Evolutionary conservation across 306 rosid genomes (phyloP).

Genomic region (Calophaca sinica): DNA sequence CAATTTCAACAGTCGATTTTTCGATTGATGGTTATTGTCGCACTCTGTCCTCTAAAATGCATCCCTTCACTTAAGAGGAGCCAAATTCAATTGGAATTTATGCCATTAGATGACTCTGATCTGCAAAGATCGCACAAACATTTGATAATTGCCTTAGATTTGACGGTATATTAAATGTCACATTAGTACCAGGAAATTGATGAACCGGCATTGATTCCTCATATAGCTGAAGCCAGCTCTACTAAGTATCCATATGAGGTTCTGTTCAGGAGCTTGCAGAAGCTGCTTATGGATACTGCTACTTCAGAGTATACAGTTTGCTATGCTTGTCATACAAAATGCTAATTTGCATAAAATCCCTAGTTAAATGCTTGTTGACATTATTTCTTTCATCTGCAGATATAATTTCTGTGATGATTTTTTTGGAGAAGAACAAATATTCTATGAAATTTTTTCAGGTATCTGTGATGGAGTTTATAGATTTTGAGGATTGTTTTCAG

Average conservation of each 20-base stretch:
- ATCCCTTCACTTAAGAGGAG: background rate
- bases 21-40: background rate
- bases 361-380: constrained; percentile 36
- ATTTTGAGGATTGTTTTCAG: constrained; percentile 17
- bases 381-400: constrained; percentile 56
- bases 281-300: constrained; percentile 91
- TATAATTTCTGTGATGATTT: constrained; percentile 84
- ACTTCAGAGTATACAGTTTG: constrained; percentile 79
- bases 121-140: constrained; percentile 5
- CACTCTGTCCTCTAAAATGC: background rate
- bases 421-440: constrained; percentile 78
- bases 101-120: constrained; percentile 15
- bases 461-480: constrained; percentile 40
- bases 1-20: background rate
- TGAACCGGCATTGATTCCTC: constrained; percentile 90
- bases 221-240: constrained; percentile 91
- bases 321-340: constrained; percentile 39
- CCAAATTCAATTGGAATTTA: constrained; percentile 8
- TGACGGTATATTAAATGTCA: constrained; percentile 21
- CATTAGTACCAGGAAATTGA: constrained; percentile 71
- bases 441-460: constrained; percentile 82
- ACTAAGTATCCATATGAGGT: constrained; percentile 85
- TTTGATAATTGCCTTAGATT: constrained; percentile 21
- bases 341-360: constrained; percentile 14
- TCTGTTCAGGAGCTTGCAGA: constrained; percentile 92